phyloP scores from a whole-genome alignment of 2,329 filamentous ascomycete species.

The Trichoderma harzianum region DNA sequence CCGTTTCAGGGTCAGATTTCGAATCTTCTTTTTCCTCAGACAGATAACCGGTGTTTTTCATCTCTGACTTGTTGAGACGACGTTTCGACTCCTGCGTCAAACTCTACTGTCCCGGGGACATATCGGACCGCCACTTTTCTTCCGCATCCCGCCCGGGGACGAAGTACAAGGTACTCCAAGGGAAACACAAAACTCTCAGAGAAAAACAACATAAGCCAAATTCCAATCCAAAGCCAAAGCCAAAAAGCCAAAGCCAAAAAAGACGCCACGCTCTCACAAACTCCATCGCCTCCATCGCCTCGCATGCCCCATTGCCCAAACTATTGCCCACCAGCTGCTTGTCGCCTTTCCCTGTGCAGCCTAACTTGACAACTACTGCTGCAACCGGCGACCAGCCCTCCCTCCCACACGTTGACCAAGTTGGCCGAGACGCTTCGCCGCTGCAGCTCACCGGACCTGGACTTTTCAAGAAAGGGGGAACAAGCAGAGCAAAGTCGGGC shows the following conservation, averaged over 20 bases:
- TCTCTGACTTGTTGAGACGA: background rate
- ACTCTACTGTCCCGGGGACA: background rate
- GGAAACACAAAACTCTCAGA: background rate
- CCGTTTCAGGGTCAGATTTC: conserved; percentile 4
- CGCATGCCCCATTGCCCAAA: background rate
- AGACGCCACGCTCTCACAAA: background rate
- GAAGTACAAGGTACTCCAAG: background rate
- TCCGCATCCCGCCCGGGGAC: background rate
- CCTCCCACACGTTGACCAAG: background rate
- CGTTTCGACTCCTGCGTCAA: conserved; percentile 6
- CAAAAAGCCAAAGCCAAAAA: background rate
- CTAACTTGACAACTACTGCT: background rate
- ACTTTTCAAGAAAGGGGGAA: background rate
- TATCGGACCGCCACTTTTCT: background rate
- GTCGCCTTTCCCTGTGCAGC: conserved; percentile 6
- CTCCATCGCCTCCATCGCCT: conserved; percentile 11
- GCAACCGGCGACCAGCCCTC: background rate
- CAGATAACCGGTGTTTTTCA: background rate
- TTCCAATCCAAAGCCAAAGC: background rate
- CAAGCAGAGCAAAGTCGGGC: background rate
- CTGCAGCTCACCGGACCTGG: background rate
- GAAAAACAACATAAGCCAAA: background rate
- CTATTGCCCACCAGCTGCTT: background rate
- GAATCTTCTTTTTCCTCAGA: background rate
- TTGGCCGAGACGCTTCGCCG: background rate